Base-by-base conservation (phyloP, 257 asterid species). In the Paraleonurus japonicus region DNA sequence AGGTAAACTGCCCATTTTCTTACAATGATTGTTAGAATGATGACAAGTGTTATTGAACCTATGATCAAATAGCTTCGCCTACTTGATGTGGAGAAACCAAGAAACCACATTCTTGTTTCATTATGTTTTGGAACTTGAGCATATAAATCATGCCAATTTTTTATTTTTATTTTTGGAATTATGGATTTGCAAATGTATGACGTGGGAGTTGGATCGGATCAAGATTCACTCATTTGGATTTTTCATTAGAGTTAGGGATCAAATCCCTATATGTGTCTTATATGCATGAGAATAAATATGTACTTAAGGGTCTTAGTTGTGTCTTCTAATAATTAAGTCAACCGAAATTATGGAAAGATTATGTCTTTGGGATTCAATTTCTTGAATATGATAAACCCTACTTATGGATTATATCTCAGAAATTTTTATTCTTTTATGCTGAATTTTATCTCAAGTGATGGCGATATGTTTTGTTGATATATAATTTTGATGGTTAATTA, bases 71-170 rank as follows among this genome's bases (percentile, higher is more conserved):
- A 85, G 85, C 74, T 84, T 79, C 81, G 80, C 51, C 76, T 71
- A 68, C 78, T 83, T 27, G 83, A 53, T 54, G 86, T 82, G 87
- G 87, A 82, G 81, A 86, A 82, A 74, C 92, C 85, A 61, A 82
- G 83, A 65, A 85, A 84, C 80, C 86, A 72, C 96, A 88, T 88
- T 45, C 35, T 84, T 79, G 68, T 77, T 74, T 64, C 45, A 26
- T 78, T 64, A 61, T 74, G 67, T 65, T 76, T 12, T 76, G 58
- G 27, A 43, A 57, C 62, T 65, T 32, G 6, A 32, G 37, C 45
- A 20, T 19, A 22, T 47, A 57, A 64, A 19, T 19, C 61, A 50
- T 32, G 19, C 1, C 4, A 12, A 0, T 2, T 48, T 26, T 43
- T 22, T 15, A 1, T 65, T 10, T 3, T 9, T 16, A 7, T 22